phyloP scores from a whole-genome alignment of 768 basidiomycete species.

The Leucosporidium creatinivorum region DNA sequence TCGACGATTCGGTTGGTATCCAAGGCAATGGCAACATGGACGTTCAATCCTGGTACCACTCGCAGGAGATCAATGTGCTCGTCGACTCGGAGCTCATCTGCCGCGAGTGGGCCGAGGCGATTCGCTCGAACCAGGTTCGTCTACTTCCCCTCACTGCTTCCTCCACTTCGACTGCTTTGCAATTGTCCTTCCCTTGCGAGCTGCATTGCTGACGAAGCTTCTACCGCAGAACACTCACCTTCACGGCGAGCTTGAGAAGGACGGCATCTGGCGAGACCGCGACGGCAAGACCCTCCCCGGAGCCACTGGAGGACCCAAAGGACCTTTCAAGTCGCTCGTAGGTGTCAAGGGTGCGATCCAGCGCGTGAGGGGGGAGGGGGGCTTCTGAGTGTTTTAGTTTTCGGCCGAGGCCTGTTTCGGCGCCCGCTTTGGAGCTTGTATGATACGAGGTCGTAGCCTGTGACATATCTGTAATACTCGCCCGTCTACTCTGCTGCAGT shows the following conservation, averaged over 20 bases:
- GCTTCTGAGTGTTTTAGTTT: not conserved
- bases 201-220: not conserved
- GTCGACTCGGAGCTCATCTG: conserved; percentile 51
- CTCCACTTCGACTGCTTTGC: no score
- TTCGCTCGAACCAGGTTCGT: conserved; percentile 53
- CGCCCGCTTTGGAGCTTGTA: no score
- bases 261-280: conserved; percentile 54
- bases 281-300: not conserved
- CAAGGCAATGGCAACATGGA: conserved; percentile 57
- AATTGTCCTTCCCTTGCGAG: no score
- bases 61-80: conserved; percentile 59
- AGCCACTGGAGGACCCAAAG: not conserved
- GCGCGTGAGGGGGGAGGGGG: not conserved
- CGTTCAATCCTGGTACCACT: conserved; percentile 62
- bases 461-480: no score
- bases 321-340: not conserved
- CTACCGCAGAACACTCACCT: not conserved
- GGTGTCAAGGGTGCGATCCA: not conserved
- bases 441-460: no score
- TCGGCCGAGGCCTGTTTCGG: no score
- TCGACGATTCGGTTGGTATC: conserved; percentile 59
- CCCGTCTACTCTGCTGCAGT: no score
- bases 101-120: conserved; percentile 51
- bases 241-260: conserved; percentile 41
- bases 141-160: conserved; percentile 47